These are phyloP conservation scores for Basipetospora chlamydospora DNA, from an alignment of 2,329 filamentous ascomycete genomes.

Conservation along the genomic window DNA sequence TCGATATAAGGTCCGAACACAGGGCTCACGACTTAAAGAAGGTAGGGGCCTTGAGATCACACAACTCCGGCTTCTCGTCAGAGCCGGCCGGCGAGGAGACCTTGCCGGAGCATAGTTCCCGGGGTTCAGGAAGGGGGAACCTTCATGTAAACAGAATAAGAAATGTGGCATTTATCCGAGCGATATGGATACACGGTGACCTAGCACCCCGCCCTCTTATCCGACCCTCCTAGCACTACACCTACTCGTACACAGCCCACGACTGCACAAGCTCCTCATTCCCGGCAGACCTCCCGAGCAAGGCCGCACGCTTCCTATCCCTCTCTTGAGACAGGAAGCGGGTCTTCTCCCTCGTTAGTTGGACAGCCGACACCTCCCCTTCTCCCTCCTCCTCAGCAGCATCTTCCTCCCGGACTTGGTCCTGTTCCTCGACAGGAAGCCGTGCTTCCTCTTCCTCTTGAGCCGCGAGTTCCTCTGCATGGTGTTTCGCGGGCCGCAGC, in stretches of 20 bases:
- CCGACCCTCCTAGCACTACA: background rate
- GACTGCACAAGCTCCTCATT: background rate
- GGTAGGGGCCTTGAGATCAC: too few relatives aligned
- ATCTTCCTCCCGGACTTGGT: slow-evolving; percentile 38
- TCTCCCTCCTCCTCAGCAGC: slow-evolving; percentile 33
- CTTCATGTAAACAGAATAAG: too few relatives aligned
- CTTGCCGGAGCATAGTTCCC: too few relatives aligned
- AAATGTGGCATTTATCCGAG: background rate
- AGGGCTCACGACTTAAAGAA: too few relatives aligned
- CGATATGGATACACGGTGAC: background rate
- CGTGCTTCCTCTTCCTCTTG: slow-evolving; percentile 43
- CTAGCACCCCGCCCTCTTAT: background rate
- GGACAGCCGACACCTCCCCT: slow-evolving; percentile 33
- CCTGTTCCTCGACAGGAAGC: slow-evolving; percentile 37
- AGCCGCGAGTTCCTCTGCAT: slow-evolving; percentile 39
- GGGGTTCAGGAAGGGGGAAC: too few relatives aligned
- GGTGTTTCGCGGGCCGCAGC: slow-evolving; percentile 44
- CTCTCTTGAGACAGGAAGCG: too few relatives aligned
- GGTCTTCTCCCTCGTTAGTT: slow-evolving; percentile 10
- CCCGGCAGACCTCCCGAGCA: background rate
- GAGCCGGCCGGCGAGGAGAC: too few relatives aligned
- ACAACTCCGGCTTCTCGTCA: too few relatives aligned
- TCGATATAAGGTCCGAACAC: too few relatives aligned
- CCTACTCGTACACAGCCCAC: slow-evolving; percentile 4
- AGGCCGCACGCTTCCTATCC: background rate